A percentile compares a stretch with the other conserved stretches of the same genome.
Conservation (phyloP, 805 yeast genomes). For the Pichia nanzhaoensis region DNA sequence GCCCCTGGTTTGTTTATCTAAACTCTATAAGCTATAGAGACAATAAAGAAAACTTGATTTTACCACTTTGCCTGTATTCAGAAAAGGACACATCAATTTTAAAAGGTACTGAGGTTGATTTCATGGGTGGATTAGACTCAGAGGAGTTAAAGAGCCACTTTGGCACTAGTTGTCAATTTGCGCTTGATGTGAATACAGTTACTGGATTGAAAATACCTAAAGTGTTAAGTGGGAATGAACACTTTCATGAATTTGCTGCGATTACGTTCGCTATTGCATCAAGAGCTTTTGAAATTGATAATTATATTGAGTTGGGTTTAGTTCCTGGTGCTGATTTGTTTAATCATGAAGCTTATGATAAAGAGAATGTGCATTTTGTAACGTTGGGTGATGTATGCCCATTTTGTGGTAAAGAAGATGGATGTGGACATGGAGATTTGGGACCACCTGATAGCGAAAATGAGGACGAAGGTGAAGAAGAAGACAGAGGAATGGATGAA, state of each 20-base stretch:
- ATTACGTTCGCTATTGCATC: conserved; percentile 59
- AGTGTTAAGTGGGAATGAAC: conserved; percentile 10
- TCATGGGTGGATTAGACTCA: conserved; percentile 51
- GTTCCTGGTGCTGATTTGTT: conserved; percentile 92
- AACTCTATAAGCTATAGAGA: conserved; percentile 36
- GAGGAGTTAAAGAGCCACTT: conserved; percentile 37
- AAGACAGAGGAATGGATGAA: conserved; percentile 19
- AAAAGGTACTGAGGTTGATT: conserved; percentile 54
- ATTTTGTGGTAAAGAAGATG: conserved; percentile 28
- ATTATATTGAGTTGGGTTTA: conserved; percentile 62
- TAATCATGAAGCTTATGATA: conserved; percentile 53
- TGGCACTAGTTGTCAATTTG: conserved; percentile 37
- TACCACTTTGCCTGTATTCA: conserved; percentile 67
- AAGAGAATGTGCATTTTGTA: conserved; percentile 65
- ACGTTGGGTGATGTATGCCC: conserved; percentile 35
- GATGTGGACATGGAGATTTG: conserved; percentile 27
- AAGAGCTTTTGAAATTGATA: conserved; percentile 77
- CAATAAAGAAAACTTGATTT: conserved; percentile 14
- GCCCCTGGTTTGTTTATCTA: conserved; percentile 80
- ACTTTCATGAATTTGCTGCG: conserved; percentile 46
- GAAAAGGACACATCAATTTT: conserved; percentile 40
- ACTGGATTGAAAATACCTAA: conserved; percentile 32
- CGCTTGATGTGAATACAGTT: conserved; percentile 23
- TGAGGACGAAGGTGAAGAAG: conserved; percentile 27
- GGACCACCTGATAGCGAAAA: conserved; percentile 28